Percentiles rank a stretch among this genome's conserved stretches.
phyloP scores from a whole-genome alignment of 1,284 basidiomycete species.

The Fomitiporia mediterranea region DNA sequence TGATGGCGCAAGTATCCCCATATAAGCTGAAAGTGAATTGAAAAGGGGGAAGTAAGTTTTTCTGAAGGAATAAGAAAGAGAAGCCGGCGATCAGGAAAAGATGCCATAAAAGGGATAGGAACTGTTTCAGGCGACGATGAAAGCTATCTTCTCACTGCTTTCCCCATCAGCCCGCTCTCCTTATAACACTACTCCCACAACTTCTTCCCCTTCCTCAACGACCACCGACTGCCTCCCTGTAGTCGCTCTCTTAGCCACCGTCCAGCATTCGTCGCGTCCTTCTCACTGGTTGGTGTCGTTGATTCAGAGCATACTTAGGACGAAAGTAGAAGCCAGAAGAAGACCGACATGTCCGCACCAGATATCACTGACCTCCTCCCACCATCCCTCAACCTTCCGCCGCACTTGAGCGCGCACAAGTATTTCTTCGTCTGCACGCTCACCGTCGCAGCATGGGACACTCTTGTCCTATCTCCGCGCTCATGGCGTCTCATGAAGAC shows the following conservation, averaged over 20 bases:
- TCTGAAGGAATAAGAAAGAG: neutral
- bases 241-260: neutral
- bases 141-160: neutral
- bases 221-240: neutral
- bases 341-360: no score
- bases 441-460: slow-evolving; percentile 82
- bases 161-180: neutral
- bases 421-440: slow-evolving; percentile 83
- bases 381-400: slow-evolving; percentile 58
- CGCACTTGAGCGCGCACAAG: slow-evolving; percentile 77
- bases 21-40: no score
- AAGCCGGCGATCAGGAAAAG: neutral
- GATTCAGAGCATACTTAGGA: no score
- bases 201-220: neutral
- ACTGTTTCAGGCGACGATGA: neutral
- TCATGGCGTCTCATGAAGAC: slow-evolving; percentile 65
- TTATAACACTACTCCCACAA: neutral
- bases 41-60: no score
- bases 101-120: neutral
- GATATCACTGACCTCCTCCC: slow-evolving; percentile 38
- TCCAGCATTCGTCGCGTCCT: no score
- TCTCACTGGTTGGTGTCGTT: no score
- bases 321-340: no score
- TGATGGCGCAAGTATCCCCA: no score
- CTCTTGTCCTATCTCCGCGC: slow-evolving; percentile 72